Percentiles rank a stretch among this genome's conserved stretches.
phyloP scores from a whole-genome alignment of 2,329 filamentous ascomycete species.

The Arachnomyces sp. region DNA sequence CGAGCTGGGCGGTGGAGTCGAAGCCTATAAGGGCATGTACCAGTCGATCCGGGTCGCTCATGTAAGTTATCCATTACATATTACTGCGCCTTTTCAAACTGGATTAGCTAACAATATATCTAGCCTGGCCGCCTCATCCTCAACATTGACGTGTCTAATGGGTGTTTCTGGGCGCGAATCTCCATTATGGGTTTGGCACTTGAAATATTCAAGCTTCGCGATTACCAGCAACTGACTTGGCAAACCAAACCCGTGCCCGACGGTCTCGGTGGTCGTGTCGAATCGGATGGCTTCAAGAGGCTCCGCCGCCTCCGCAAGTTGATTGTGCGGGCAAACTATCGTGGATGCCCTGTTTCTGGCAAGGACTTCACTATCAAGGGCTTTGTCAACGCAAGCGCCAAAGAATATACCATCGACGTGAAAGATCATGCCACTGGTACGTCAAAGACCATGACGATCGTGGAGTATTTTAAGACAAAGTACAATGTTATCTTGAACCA shows the following conservation, averaged over 20 bases:
- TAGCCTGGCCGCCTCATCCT: conserved; percentile 61
- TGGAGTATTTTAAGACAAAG: conserved; percentile 47
- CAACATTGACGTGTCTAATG: conserved; percentile 88
- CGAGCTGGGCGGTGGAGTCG: conserved; percentile 57
- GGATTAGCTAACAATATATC: conserved; percentile 18
- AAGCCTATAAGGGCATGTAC: conserved; percentile 84
- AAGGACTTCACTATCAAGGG: conserved; percentile 46
- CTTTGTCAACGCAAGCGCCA: conserved; percentile 38
- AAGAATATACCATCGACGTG: conserved; percentile 36
- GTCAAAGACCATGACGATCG: conserved; percentile 49
- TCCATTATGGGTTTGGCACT: conserved; percentile 29
- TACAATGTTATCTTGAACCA: conserved; percentile 44
- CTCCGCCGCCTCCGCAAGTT: conserved; percentile 28
- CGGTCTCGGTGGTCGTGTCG: conserved; percentile 16
- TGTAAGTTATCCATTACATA: conserved; percentile 29
- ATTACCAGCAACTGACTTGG: conserved; percentile 24
- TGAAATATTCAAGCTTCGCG: conserved; percentile 23
- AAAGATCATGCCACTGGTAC: conserved; percentile 33
- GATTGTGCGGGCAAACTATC: conserved; percentile 30
- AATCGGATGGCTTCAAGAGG: conserved; percentile 18
- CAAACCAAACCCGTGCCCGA: conserved; percentile 18
- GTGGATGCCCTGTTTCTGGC: conserved; percentile 23
- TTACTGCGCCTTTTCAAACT: background rate
- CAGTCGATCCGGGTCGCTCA: conserved; percentile 72
- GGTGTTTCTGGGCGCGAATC: conserved; percentile 68